Conservation (phyloP, 805 yeast genomes). For the Kazachstania psychrophila region DNA sequence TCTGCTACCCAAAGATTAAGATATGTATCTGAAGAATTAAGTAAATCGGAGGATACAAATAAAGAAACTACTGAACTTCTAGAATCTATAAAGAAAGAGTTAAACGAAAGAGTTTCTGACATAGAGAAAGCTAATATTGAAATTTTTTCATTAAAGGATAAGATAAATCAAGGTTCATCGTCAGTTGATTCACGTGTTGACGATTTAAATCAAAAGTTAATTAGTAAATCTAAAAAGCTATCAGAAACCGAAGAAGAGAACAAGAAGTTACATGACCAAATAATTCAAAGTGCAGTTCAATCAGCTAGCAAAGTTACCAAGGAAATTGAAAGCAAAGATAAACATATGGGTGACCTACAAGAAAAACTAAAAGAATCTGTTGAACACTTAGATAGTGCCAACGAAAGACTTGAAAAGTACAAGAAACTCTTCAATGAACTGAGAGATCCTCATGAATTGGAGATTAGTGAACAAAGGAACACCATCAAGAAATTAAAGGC, state of each 20-base stretch:
- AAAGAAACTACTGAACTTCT: too few relatives aligned
- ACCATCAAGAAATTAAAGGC: constrained; percentile 5
- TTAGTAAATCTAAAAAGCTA: not conserved
- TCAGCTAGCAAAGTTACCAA: constrained; percentile 3
- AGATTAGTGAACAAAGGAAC: constrained; percentile 7
- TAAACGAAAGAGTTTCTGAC: not conserved
- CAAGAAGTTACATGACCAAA: constrained; percentile 2
- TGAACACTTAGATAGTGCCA: not conserved
- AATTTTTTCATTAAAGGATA: not conserved
- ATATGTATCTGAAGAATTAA: too few relatives aligned
- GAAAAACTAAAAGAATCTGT: not conserved
- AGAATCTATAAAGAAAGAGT: too few relatives aligned
- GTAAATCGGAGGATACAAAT: too few relatives aligned
- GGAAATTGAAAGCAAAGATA: constrained; percentile 3
- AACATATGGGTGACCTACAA: constrained; percentile 5
- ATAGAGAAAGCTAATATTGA: not conserved
- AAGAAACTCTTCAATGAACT: constrained; percentile 1
- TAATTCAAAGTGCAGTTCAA: constrained; percentile 1
- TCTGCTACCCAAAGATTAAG: too few relatives aligned
- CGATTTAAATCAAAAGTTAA: not conserved
- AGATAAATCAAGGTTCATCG: not conserved
- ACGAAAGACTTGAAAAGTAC: not conserved
- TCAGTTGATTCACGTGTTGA: not conserved
- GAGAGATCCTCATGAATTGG: constrained; percentile 13
- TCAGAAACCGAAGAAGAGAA: not conserved